Evolutionary conservation across 1,284 basidiomycete genomes (phyloP).

Genomic region (Cystobasidium pallidum): DNA sequence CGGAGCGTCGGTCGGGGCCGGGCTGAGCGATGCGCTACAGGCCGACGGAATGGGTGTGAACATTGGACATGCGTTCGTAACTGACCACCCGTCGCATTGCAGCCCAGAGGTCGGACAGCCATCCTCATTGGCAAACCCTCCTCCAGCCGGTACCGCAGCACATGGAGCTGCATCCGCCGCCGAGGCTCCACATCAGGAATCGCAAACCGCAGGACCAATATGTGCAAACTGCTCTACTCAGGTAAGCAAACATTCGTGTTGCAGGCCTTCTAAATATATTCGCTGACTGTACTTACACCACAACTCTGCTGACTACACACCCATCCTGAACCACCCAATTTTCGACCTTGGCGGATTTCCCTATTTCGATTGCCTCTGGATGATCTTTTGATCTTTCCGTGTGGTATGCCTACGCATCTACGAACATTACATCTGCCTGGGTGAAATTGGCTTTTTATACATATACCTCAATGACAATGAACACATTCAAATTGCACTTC

Average conservation of each 20-base stretch:
- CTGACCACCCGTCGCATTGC: not conserved
- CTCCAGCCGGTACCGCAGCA: constrained; percentile 2
- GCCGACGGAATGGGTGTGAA: no score
- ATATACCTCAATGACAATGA: no score
- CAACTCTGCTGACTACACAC: not conserved
- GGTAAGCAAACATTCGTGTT: not conserved
- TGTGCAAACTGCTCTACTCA: constrained; percentile 42
- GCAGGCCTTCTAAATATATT: not conserved
- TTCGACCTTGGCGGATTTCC: not conserved
- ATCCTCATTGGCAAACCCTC: not conserved
- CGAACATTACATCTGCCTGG: no score
- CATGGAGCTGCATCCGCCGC: not conserved
- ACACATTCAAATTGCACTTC: no score
- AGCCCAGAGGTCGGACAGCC: not conserved
- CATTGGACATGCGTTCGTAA: no score
- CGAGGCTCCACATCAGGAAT: not conserved
- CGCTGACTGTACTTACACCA: not conserved
- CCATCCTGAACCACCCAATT: not conserved
- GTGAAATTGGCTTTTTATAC: no score
- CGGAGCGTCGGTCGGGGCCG: constrained; percentile 6
- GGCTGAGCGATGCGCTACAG: not conserved
- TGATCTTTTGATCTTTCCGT: constrained; percentile 3
- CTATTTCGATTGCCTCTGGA: constrained; percentile 7
- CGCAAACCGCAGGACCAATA: constrained; percentile 23
- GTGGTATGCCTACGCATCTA: no score